Evolutionary conservation across 2,329 filamentous ascomycete species (phyloP).

Genomic region (Hypoxylon sp.): DNA sequence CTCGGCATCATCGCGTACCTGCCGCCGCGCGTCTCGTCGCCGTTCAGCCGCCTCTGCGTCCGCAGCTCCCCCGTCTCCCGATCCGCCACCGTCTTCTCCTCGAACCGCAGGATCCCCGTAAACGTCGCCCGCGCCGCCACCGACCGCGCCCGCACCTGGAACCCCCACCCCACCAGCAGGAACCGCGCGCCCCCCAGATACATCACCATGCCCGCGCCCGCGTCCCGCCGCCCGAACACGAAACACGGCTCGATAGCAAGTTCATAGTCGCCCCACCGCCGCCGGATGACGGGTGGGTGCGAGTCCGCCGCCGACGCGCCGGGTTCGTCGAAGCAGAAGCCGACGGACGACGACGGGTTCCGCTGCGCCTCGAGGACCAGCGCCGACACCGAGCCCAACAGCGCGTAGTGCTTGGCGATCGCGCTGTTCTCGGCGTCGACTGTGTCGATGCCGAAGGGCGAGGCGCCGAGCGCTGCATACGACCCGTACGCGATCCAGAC

Average conservation of each 20-base stretch:
- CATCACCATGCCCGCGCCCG: conserved; percentile 10
- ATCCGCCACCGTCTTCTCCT: conserved; percentile 3
- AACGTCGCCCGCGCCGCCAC: background rate
- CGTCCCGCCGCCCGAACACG: background rate
- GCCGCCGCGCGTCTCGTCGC: conserved; percentile 9
- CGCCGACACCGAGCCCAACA: background rate
- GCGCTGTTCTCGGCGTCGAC: background rate
- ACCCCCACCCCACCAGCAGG: conserved; percentile 9
- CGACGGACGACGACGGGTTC: background rate
- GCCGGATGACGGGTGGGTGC: background rate
- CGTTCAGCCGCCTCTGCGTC: conserved; percentile 7
- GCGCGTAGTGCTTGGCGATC: background rate
- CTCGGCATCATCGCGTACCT: conserved; percentile 7
- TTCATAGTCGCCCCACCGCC: conserved; percentile 6
- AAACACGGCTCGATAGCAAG: conserved; percentile 1
- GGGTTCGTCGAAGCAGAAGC: conserved; percentile 13
- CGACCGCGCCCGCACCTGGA: conserved; percentile 3
- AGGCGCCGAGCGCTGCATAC: background rate
- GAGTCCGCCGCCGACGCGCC: background rate
- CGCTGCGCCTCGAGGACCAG: conserved; percentile 5
- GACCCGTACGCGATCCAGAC: conserved; percentile 12
- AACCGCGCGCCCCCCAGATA: conserved; percentile 1
- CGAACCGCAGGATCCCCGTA: conserved; percentile 6
- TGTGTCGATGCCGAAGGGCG: conserved; percentile 8
- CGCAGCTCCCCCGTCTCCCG: background rate